Base-by-base conservation (phyloP, 352 stramenopile genomes). In the Saprolegnia diclina region DNA sequence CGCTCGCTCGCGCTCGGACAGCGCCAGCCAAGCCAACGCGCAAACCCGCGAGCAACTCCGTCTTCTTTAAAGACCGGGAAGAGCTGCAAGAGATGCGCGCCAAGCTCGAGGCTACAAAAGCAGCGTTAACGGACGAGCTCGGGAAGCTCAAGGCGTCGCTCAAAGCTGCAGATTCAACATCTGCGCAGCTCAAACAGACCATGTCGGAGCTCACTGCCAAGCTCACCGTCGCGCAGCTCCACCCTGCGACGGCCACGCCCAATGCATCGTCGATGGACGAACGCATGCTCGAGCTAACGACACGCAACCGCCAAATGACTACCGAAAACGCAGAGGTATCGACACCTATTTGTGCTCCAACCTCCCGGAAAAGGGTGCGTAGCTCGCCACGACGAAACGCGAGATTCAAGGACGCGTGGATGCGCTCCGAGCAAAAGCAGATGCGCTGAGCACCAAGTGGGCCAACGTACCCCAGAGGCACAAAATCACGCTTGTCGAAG, bases 21-120 rank as follows among this genome's bases (percentile, higher is more conserved):
- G 24, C 7, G n/a, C 13, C 52, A 4, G 16, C 52, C 24, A 59
- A 42, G 52, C 52, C 35, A 4, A 11, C 7, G 3, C 13, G 16
- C 13, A 24, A 26, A 9, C 11, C 35, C 52, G 19, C 21, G 52
- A 69, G 45, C 48, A 22, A 19, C 9, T 19, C 24, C 32, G 7
- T 55, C 11, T 69, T 69, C 35, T 69, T 61, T n/a, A 52, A 61
- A 22, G 63, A 69, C 45, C 53, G 54, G 1, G 63, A 69, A 62
- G 35, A 52, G 21, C 63, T 69, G 5, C 9, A 48, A 7, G 63
- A 69, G 18, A 69, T 69, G 37, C 62, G 61, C 11, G 18, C 32
- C 4, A 45, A 57, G 16, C 26, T 69, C 19, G 46, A 21, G n/a
- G 63, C 63, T 19, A 61, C 14, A 10, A 69, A 61, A 44, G 18